Evolutionary conservation across 1,139 yeast genomes (phyloP).

Genomic region (Komagataea norvegica): DNA sequence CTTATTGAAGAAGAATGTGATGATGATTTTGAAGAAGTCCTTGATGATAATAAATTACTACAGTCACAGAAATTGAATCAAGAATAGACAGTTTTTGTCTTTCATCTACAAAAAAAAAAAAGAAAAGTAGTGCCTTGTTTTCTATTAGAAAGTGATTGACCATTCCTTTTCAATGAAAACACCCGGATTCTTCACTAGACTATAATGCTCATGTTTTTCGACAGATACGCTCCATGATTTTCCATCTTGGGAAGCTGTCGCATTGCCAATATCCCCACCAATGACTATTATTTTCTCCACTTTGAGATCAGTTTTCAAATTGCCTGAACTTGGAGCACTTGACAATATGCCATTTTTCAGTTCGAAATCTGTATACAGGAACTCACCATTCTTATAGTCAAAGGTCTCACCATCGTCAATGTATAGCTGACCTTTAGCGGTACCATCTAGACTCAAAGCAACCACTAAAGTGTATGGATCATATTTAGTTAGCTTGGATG

Average conservation of each 20-base stretch:
- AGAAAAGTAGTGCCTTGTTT: background rate
- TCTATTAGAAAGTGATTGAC: slow-evolving; percentile 15
- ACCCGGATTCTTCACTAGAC: slow-evolving; percentile 50
- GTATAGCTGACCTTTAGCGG: slow-evolving; percentile 58
- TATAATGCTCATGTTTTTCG: slow-evolving; percentile 22
- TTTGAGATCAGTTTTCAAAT: slow-evolving; percentile 26
- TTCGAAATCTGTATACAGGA: slow-evolving; percentile 36
- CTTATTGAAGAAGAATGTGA: slow-evolving; percentile 10
- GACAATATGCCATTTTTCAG: slow-evolving; percentile 28
- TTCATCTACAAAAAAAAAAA: background rate
- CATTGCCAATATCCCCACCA: slow-evolving; percentile 32
- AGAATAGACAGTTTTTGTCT: background rate
- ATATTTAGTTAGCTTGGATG: slow-evolving; percentile 64
- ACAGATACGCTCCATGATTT: slow-evolving; percentile 35
- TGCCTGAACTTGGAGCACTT: slow-evolving; percentile 27
- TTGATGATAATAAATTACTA: background rate
- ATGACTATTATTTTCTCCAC: slow-evolving; percentile 62
- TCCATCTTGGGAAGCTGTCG: slow-evolving; percentile 35
- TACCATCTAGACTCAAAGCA: slow-evolving; percentile 47
- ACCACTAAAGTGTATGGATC: slow-evolving; percentile 84
- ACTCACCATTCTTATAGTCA: slow-evolving; percentile 49
- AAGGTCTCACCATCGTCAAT: slow-evolving; percentile 83
- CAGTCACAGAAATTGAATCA: background rate
- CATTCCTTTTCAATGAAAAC: slow-evolving; percentile 44
- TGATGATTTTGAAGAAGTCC: slow-evolving; percentile 3